Conservation (phyloP, 2,329 filamentous ascomycete genomes). For the Geosmithia putterillii region DNA sequence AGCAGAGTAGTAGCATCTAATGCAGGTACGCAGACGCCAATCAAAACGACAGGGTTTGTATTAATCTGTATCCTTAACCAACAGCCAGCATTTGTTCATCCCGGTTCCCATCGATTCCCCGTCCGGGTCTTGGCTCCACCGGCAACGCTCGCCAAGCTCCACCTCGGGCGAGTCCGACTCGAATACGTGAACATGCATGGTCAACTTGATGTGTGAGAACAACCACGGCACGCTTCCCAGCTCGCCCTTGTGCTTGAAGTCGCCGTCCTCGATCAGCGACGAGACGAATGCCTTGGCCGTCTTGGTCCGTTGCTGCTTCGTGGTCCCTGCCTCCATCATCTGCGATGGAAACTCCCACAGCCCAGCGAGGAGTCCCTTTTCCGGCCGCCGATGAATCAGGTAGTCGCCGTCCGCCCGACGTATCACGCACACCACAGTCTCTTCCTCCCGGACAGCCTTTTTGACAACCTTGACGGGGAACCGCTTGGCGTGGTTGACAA, state of each 20-base stretch:
- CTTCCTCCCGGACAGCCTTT: slow-evolving; percentile 37
- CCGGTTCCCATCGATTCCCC: slow-evolving; percentile 44
- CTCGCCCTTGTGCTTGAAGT: slow-evolving; percentile 20
- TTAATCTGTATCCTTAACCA: background rate
- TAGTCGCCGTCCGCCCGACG: slow-evolving; percentile 29
- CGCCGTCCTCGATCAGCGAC: slow-evolving; percentile 9
- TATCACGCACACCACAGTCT: slow-evolving; percentile 41
- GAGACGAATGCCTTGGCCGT: slow-evolving; percentile 22
- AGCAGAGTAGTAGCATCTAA: too few species aligned
- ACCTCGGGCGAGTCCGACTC: slow-evolving; percentile 13
- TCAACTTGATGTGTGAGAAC: slow-evolving; percentile 43
- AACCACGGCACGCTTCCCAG: slow-evolving; percentile 43
- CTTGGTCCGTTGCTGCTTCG: slow-evolving; percentile 17
- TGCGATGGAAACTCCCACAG: slow-evolving; percentile 40
- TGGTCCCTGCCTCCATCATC: slow-evolving; percentile 14
- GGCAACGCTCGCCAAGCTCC: slow-evolving; percentile 18
- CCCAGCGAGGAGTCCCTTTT: slow-evolving; percentile 40
- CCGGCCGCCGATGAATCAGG: slow-evolving; percentile 36
- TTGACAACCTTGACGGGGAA: slow-evolving; percentile 40
- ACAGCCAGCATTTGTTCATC: slow-evolving; percentile 42
- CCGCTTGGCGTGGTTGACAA: slow-evolving; percentile 31
- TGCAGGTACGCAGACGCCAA: background rate
- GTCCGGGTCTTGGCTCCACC: slow-evolving; percentile 26
- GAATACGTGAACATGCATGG: slow-evolving; percentile 45
- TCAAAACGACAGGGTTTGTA: background rate